Evolutionary conservation across 148 eudicot species (phyloP).

Genomic region (Cornus suecica): DNA sequence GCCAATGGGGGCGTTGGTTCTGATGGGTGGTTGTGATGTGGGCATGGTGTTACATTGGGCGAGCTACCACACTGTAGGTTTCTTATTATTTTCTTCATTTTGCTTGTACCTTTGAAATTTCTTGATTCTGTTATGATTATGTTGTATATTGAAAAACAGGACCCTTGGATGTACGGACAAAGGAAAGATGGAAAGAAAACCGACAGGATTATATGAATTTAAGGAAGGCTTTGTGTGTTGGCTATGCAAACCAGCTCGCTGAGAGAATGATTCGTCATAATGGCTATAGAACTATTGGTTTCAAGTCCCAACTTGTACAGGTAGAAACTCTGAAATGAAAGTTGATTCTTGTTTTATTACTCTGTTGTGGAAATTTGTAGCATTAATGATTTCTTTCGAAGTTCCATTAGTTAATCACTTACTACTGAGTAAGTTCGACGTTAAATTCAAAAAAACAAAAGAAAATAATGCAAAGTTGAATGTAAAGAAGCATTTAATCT

Average conservation of each 20-base stretch:
- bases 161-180: slow-evolving; percentile 60
- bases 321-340: slow-evolving; percentile 22
- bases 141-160: slow-evolving; percentile 30
- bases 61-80: too few relatives aligned
- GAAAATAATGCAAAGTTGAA: background rate
- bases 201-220: slow-evolving; percentile 59
- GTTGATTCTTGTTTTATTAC: background rate
- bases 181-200: slow-evolving; percentile 48
- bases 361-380: background rate
- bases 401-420: background rate
- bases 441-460: background rate
- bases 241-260: slow-evolving; percentile 92
- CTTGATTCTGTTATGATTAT: background rate
- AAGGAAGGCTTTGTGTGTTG: slow-evolving; percentile 80
- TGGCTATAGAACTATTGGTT: slow-evolving; percentile 84
- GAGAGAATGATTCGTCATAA: slow-evolving; percentile 92
- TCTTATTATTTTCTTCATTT: background rate
- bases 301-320: slow-evolving; percentile 88
- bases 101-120: background rate
- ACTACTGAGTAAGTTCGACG: background rate
- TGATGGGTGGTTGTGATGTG: too few relatives aligned
- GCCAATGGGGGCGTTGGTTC: too few relatives aligned
- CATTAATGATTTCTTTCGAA: background rate
- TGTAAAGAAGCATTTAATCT: background rate
- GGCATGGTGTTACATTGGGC: too few relatives aligned